phyloP scores from a whole-genome alignment of 129 eudicot species.

The Daucus carota region DNA sequence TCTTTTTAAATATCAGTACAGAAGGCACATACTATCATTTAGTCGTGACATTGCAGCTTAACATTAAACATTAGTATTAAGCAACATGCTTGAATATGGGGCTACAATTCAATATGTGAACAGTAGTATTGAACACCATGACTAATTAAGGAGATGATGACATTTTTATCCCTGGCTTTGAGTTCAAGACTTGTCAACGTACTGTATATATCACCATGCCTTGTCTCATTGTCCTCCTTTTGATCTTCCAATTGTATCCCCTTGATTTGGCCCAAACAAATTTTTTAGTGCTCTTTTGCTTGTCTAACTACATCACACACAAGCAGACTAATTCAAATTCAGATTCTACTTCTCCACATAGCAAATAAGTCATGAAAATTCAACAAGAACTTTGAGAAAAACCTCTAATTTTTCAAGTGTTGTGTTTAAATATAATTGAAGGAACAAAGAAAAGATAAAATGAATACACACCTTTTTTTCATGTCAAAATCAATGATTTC shows the following conservation, averaged over 20 bases:
- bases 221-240: not conserved
- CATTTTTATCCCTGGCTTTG: not conserved
- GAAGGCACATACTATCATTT: too few relatives aligned
- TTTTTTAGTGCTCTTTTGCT: not conserved
- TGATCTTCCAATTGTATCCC: not conserved
- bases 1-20: not conserved
- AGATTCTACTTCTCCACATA: not conserved
- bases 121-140: too few relatives aligned
- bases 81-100: not conserved
- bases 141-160: too few relatives aligned
- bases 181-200: not conserved
- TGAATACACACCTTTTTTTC: not conserved
- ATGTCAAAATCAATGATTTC: constrained; percentile 14
- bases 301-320: not conserved
- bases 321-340: not conserved
- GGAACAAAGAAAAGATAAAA: not conserved
- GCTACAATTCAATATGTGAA: not conserved
- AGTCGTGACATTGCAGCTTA: not conserved
- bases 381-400: not conserved
- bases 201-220: not conserved
- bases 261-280: constrained; percentile 1
- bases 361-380: not conserved
- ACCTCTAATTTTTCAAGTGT: too few relatives aligned
- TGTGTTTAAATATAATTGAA: too few relatives aligned
- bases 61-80: not conserved